Conservation (phyloP, 2,329 filamentous ascomycete species). For the Aspergillus felis region DNA sequence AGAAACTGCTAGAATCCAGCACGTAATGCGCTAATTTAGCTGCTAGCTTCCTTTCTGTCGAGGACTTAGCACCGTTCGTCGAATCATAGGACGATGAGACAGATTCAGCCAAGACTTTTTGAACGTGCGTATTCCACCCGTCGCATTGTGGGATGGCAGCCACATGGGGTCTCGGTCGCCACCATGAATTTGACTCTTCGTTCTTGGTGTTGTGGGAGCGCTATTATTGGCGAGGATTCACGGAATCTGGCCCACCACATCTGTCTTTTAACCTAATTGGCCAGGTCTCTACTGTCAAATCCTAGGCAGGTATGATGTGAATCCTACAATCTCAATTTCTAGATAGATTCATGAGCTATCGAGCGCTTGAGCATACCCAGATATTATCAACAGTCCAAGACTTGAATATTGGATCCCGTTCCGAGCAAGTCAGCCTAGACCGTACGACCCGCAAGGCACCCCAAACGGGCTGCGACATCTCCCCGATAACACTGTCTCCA, state of each 20-base stretch:
- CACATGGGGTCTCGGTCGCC: not conserved
- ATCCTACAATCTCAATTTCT: too few relatives aligned
- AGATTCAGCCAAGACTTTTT: not conserved
- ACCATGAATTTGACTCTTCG: not conserved
- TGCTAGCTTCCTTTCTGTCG: not conserved
- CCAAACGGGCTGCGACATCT: not conserved
- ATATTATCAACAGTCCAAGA: too few relatives aligned
- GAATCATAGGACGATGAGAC: not conserved
- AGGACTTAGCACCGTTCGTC: not conserved
- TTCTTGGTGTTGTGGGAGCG: not conserved
- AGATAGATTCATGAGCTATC: too few relatives aligned
- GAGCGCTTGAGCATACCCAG: too few relatives aligned
- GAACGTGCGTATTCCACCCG: not conserved
- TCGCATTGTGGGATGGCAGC: not conserved
- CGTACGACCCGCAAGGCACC: too few relatives aligned
- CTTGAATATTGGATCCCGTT: too few relatives aligned
- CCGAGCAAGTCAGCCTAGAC: too few relatives aligned
- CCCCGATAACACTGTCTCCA: not conserved
- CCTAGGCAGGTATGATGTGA: too few relatives aligned
- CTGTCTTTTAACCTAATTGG: not conserved
- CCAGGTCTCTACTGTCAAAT: not conserved
- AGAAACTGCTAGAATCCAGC: not conserved
- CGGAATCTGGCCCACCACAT: too few relatives aligned
- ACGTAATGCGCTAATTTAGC: not conserved
- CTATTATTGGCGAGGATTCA: not conserved